Base-by-base conservation (phyloP, 192 early-diverging fungal genomes). In the Coemansia sp. region DNA sequence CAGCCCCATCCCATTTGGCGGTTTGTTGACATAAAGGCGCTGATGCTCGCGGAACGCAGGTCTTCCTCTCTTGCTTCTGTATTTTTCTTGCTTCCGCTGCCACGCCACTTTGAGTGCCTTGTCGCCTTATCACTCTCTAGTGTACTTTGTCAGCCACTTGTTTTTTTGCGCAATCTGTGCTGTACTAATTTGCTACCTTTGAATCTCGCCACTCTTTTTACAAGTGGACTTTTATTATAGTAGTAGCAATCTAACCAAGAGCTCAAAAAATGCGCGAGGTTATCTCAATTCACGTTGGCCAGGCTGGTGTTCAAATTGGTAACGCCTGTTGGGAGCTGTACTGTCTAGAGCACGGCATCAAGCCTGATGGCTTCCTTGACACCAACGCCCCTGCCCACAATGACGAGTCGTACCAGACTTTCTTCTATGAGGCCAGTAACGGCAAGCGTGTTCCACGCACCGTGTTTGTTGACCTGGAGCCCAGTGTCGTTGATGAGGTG, bases 271-370 rank as follows among this genome's bases (percentile, higher is more conserved):
- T 90, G 88, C 86, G 88, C 79, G 88, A 91, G 73, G 83, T 85
- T 77, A 89, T 90, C 70, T 90, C 88, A 41, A 77, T 90, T 71
- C 88, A 91, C 81, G 87, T 89, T 81, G 89, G 88, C 68, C 88
- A 88, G 76, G 97, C 97, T 74, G 97, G 97, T 97, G 94, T 99
- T 81, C 97, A 99, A 82, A 99, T 99, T 73, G 97, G 97, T 91
- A 98, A 98, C 87, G 93, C 95, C 87, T 99, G 97, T 84, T 99
- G 97, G 97, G 97, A 99, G 85, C 91, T 99, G 83, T 90, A 88
- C 83, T 92, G 87, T 71, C 84, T 89, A 53, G 97, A 99, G 82
- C 97, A 99, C 85, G 95, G 95, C 64, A 94, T 99, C 74, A 87
- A 92, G 73, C 94, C 96, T 65, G 96, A 98, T 76, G 96, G 96